These are phyloP conservation scores for Penicillium malachiteum DNA, from an alignment of 495 filamentous ascomycete species.

Conservation along the genomic window DNA sequence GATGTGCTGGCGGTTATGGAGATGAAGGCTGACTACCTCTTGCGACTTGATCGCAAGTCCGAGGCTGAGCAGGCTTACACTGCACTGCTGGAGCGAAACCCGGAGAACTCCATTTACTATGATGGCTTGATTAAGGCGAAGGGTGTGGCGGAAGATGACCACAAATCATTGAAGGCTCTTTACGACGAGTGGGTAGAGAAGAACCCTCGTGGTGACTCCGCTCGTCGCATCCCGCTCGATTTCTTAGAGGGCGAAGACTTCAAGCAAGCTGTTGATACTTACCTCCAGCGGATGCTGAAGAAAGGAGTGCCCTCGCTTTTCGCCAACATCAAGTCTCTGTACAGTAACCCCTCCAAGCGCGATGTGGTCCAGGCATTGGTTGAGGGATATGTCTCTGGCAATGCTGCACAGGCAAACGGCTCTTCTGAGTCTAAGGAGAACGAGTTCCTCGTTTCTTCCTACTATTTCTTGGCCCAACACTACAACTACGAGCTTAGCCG, in stretches of 20 bases:
- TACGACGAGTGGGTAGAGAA: conserved; percentile 83
- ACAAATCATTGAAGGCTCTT: conserved; percentile 61
- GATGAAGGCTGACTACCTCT: conserved; percentile 78
- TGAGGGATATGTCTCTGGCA: conserved; percentile 67
- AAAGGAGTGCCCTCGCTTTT: conserved; percentile 98
- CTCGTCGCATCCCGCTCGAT: conserved; percentile 82
- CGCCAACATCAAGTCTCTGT: conserved; percentile 91
- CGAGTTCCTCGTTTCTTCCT: conserved; percentile 68
- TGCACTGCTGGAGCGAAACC: conserved; percentile 77
- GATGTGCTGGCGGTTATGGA: conserved; percentile 92
- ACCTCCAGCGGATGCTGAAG: conserved; percentile 81
- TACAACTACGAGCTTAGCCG: conserved; percentile 91
- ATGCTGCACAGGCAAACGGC: conserved; percentile 45
- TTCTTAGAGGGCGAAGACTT: conserved; percentile 87
- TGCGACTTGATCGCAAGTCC: conserved; percentile 71
- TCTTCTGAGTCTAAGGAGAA: conserved; percentile 48
- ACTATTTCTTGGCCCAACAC: conserved; percentile 94
- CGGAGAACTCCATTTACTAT: conserved; percentile 86
- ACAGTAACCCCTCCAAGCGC: conserved; percentile 72
- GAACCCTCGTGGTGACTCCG: conserved; percentile 78
- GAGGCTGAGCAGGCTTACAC: conserved; percentile 83
- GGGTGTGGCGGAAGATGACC: conserved; percentile 60
- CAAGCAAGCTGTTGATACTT: conserved; percentile 71
- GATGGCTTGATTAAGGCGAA: conserved; percentile 67
- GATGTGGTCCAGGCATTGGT: conserved; percentile 72